Evolutionary conservation across 257 asterid genomes (phyloP), one percentile per base, ranked within the genome.

Genomic region (Lithospermum erythrorhizon): DNA sequence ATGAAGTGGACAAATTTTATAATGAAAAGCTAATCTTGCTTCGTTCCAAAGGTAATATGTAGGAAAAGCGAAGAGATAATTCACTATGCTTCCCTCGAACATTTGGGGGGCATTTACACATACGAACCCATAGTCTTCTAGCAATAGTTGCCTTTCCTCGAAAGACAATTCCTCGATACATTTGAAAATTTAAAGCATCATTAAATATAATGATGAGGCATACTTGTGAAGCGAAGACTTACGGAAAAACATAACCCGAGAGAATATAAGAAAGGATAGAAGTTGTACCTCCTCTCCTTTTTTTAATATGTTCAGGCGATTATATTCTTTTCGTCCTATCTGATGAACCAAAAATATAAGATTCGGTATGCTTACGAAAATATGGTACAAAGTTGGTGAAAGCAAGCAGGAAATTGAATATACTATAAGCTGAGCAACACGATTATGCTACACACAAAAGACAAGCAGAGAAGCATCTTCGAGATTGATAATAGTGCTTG

Each of bases 81-180:
- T 56, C 62, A 69, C 9, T 66, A 64, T 20, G 62, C 72, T 76
- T 89, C n/a, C n/a, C n/a, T n/a, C 30, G 60, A 48, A 66, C 99
- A 93, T 71, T 72, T 85, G n/a, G n/a, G 62, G 80, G 75, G 76
- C 97, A 89, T 83, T 71, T 75, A n/a, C n/a, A 67, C 97, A 93
- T 65, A 37, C 72, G 68, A 93, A 93, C 30, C 95, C 96, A 72
- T 93, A 93, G n/a, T n/a, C n/a, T n/a, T n/a, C n/a, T n/a, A 93
- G 95, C 32, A 45, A 69, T 52, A 67, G 67, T 69, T 81, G 97
- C 66, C 97, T 86, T 62, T 89, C 97, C 68, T 80, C 76, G 8
- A 78, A n/a, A 13, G 91, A 73, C 74, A 82, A 82, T 30, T 86
- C 95, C 75, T 93, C 99, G 21, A 89, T 93, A 22, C 62, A 89